Evolutionary conservation across 2,329 filamentous ascomycete genomes (phyloP).

Genomic region (Pseudohalonectria lignicola): DNA sequence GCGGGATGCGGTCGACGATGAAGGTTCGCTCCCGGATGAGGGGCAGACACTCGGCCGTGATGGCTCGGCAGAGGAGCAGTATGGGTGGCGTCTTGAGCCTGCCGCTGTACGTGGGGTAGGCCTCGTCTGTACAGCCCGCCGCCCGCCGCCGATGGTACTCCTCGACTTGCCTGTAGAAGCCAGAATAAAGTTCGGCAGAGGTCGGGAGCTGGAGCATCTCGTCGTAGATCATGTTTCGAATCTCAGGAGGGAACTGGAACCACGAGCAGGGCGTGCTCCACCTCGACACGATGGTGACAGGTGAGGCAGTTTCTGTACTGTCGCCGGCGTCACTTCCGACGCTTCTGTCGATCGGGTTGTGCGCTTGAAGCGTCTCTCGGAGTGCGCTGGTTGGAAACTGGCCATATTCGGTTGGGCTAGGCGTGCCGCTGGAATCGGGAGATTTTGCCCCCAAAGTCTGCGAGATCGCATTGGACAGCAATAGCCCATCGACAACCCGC

Average conservation of each 20-base stretch:
- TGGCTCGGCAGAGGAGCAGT: conserved; percentile 21
- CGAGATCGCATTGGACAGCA: too few species aligned
- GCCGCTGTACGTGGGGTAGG: conserved; percentile 4
- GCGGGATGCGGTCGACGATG: conserved; percentile 22
- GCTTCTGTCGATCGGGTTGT: not conserved
- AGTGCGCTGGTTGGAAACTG: not conserved
- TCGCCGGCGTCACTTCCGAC: not conserved
- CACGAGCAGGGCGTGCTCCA: conserved; percentile 10
- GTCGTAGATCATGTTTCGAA: conserved; percentile 22
- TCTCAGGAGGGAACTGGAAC: conserved; percentile 19
- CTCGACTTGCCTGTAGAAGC: conserved; percentile 16
- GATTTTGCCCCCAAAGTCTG: too few species aligned
- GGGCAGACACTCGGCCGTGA: conserved; percentile 20
- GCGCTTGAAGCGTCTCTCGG: not conserved
- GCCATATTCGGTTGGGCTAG: not conserved
- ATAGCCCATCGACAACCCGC: too few species aligned
- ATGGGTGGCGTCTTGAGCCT: conserved; percentile 18
- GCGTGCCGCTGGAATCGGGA: not conserved
- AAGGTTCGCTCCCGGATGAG: conserved; percentile 14
- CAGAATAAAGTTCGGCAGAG: conserved; percentile 15
- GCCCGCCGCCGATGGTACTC: conserved; percentile 1
- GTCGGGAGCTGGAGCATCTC: conserved; percentile 15
- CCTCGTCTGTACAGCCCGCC: not conserved
- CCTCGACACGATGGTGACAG: too few species aligned
- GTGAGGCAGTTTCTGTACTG: too few species aligned